phyloP scores from a whole-genome alignment of 805 yeast genomes.

The Debaryomyces castellii region DNA sequence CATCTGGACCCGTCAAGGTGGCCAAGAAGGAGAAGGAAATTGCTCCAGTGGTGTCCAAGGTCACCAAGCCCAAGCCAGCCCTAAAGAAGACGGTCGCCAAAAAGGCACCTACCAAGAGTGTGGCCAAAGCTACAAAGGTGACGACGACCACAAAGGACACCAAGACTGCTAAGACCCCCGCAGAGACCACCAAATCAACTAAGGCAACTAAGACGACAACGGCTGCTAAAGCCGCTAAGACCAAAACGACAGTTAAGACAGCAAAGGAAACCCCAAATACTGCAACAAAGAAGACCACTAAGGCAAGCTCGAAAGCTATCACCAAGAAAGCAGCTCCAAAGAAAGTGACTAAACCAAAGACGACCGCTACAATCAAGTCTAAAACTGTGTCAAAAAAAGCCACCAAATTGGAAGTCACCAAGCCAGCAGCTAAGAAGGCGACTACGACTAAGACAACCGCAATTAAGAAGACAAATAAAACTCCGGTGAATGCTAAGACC shows the following conservation, averaged over 20 bases:
- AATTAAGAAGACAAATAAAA: background rate
- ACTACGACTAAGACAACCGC: slow-evolving; percentile 5
- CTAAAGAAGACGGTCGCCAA: too few species aligned
- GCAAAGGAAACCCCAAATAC: slow-evolving; percentile 22
- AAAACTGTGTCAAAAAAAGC: slow-evolving; percentile 12
- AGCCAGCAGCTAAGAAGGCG: slow-evolving; percentile 5
- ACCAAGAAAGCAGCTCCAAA: slow-evolving; percentile 12
- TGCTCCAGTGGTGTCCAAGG: slow-evolving; percentile 31
- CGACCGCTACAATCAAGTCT: slow-evolving; percentile 12
- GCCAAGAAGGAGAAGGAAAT: slow-evolving; percentile 40
- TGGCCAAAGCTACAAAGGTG: slow-evolving; percentile 17
- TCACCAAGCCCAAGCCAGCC: slow-evolving; percentile 21
- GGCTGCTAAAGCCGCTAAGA: slow-evolving; percentile 20
- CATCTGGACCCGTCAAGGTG: slow-evolving; percentile 81
- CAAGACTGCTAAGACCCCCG: slow-evolving; percentile 12
- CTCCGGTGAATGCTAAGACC: background rate
- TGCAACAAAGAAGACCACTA: slow-evolving; percentile 15
- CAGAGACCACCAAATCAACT: too few species aligned
- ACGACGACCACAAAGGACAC: slow-evolving; percentile 11
- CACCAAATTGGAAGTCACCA: slow-evolving; percentile 3
- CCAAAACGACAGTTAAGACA: slow-evolving; percentile 20
- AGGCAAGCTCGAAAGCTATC: slow-evolving; percentile 17
- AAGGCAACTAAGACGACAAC: slow-evolving; percentile 16
- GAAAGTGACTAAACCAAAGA: slow-evolving; percentile 13
- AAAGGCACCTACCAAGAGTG: slow-evolving; percentile 17